Percentiles rank a stretch among this genome's conserved stretches.
Conservation (phyloP, 2,329 filamentous ascomycete genomes). For the Exophiala calicioides region DNA sequence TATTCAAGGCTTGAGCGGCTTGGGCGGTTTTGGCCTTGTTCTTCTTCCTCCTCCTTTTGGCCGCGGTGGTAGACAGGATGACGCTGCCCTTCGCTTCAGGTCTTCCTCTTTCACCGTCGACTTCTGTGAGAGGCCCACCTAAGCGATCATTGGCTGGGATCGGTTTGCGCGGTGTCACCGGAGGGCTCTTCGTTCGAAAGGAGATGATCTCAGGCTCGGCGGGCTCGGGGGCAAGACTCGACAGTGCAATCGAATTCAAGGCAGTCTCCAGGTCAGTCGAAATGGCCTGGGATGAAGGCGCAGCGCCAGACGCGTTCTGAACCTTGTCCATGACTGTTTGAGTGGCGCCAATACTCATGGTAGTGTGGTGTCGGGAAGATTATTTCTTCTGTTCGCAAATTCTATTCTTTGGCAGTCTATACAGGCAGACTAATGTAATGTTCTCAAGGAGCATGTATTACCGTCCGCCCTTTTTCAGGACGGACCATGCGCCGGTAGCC, state of each 20-base stretch:
- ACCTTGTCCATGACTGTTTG: slow-evolving; percentile 22
- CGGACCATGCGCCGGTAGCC: slow-evolving; percentile 52
- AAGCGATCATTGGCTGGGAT: slow-evolving; percentile 5
- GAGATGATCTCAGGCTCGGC: slow-evolving; percentile 31
- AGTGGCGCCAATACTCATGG: slow-evolving; percentile 23
- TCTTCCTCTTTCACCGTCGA: slow-evolving; percentile 24
- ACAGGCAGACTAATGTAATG: no score
- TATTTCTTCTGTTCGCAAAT: no score
- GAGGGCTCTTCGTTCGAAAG: slow-evolving; percentile 27
- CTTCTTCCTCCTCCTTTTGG: slow-evolving; percentile 45
- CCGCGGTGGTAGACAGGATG: slow-evolving; percentile 36
- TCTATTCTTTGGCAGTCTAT: not conserved
- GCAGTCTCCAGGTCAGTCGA: slow-evolving; percentile 15
- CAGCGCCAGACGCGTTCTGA: slow-evolving; percentile 2
- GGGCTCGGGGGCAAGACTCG: slow-evolving; percentile 10
- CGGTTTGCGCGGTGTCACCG: slow-evolving; percentile 21
- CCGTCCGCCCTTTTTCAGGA: slow-evolving; percentile 55
- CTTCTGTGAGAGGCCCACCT: slow-evolving; percentile 2
- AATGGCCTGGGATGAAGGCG: slow-evolving; percentile 2
- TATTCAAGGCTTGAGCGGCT: slow-evolving; percentile 38
- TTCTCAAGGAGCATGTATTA: no score
- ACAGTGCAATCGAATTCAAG: slow-evolving; percentile 18
- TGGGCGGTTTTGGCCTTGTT: slow-evolving; percentile 35
- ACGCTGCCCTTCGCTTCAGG: slow-evolving; percentile 31
- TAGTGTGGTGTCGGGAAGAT: no score